A percentile compares a stretch with the other conserved stretches of the same genome.
phyloP scores from a whole-genome alignment of 306 rosid genomes.

The Oemleria cerasiformis region DNA sequence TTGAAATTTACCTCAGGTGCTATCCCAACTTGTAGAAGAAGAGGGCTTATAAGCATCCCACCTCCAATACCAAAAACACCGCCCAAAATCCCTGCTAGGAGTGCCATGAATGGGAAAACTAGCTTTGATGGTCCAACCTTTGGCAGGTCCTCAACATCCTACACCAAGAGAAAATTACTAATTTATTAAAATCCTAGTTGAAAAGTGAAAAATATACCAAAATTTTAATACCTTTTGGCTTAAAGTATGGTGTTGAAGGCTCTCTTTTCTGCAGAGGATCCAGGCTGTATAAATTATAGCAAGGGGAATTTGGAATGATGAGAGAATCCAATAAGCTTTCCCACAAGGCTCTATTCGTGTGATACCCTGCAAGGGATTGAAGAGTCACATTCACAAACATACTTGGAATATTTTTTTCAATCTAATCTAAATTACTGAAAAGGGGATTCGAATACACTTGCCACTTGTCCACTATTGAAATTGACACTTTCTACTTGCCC shows the following conservation, averaged over 20 bases:
- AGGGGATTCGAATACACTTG: not conserved
- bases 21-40: constrained; percentile 82
- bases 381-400: not conserved
- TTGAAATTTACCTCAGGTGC: constrained; percentile 55
- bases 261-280: constrained; percentile 52
- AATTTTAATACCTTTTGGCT: constrained; percentile 38
- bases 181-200: not conserved
- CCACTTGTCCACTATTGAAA: not conserved
- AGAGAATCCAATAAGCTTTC: constrained; percentile 67
- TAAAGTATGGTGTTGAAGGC: constrained; percentile 36
- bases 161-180: constrained; percentile 11
- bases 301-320: constrained; percentile 72
- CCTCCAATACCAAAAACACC: constrained; percentile 95
- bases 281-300: constrained; percentile 68
- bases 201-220: not conserved
- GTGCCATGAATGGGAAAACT: constrained; percentile 70
- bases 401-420: too few relatives aligned
- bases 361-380: constrained; percentile 52
- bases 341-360: constrained; percentile 72
- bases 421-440: too few relatives aligned
- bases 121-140: constrained; percentile 39
- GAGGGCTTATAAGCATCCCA: constrained; percentile 91
- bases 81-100: constrained; percentile 70
- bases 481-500: not conserved
- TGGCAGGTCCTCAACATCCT: constrained; percentile 32